These are phyloP conservation scores for Caloboletus firmus DNA, from an alignment of 1,284 basidiomycete genomes.

Conservation along the genomic window DNA sequence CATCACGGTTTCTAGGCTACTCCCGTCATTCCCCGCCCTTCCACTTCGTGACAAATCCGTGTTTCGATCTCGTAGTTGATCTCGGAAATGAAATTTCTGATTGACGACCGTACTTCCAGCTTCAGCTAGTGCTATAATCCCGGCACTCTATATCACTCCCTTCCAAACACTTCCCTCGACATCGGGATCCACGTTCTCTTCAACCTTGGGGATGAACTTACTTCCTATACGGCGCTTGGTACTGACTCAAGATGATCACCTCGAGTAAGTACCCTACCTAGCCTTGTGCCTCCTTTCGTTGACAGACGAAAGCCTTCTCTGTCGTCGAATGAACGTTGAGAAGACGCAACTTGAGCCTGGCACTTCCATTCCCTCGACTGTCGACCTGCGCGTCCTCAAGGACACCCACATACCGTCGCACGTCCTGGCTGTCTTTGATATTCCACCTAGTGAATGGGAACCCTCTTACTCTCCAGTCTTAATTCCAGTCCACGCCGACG, in stretches of 20 bases:
- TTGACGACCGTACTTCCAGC: constrained; percentile 18
- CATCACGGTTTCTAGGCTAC: not conserved
- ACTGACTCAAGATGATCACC: constrained; percentile 35
- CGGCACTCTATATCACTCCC: constrained; percentile 4
- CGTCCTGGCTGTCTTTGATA: constrained; percentile 45
- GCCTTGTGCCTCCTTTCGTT: constrained; percentile 4
- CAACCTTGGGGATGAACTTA: constrained; percentile 24
- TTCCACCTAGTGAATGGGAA: constrained; percentile 34
- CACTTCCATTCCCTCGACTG: constrained; percentile 37
- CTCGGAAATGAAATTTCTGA: constrained; percentile 17
- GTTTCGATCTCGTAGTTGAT: constrained; percentile 11
- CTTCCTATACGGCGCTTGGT: constrained; percentile 25
- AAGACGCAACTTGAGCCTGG: constrained; percentile 29
- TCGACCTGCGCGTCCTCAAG: constrained; percentile 44
- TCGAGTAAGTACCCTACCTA: constrained; percentile 38
- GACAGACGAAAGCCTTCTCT: constrained; percentile 42
- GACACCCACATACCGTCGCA: constrained; percentile 50
- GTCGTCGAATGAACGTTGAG: constrained; percentile 47
- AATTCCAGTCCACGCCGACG: constrained; percentile 46
- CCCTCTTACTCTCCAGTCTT: constrained; percentile 40
- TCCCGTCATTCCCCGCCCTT: constrained; percentile 8
- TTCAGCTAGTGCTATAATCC: constrained; percentile 16
- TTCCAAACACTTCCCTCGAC: constrained; percentile 11
- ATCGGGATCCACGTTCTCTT: constrained; percentile 16
- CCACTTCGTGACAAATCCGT: not conserved